phyloP scores from a whole-genome alignment of 306 rosid genomes.

The Prunus mongolica region DNA sequence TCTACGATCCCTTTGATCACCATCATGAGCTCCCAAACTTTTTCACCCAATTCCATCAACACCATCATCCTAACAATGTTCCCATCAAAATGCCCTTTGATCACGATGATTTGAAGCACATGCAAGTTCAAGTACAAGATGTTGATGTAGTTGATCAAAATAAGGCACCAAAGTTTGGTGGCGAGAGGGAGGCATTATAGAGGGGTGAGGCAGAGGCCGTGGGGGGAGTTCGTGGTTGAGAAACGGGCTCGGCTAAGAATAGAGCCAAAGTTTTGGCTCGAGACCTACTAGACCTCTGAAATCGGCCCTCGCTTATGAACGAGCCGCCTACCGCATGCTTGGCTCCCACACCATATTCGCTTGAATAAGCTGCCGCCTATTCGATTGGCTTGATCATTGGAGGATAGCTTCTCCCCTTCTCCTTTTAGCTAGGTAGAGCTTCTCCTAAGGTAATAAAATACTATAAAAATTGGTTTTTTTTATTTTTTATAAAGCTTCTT shows the following conservation, averaged over 20 bases:
- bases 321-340: slow-evolving; percentile 45
- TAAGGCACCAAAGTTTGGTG: not conserved
- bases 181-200: slow-evolving; percentile 31
- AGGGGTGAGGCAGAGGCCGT: slow-evolving; percentile 50
- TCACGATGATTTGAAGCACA: not conserved
- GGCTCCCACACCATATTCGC: slow-evolving; percentile 50
- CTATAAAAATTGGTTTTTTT: no score
- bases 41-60: not conserved
- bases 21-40: not conserved
- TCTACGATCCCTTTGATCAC: not conserved
- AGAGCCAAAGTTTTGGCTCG: slow-evolving; percentile 54
- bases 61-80: not conserved
- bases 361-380: slow-evolving; percentile 44
- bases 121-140: not conserved
- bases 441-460: no score
- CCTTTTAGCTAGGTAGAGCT: no score
- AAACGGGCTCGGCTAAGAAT: slow-evolving; percentile 46
- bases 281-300: slow-evolving; percentile 50
- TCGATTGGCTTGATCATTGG: not conserved
- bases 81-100: not conserved
- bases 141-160: not conserved
- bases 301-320: slow-evolving; percentile 55
- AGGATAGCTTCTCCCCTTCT: no score
- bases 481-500: no score
- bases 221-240: slow-evolving; percentile 58